A percentile compares a stretch with the other conserved stretches of the same genome.
phyloP scores from a whole-genome alignment of 2,329 filamentous ascomycete species.

The Penicillium paneum region DNA sequence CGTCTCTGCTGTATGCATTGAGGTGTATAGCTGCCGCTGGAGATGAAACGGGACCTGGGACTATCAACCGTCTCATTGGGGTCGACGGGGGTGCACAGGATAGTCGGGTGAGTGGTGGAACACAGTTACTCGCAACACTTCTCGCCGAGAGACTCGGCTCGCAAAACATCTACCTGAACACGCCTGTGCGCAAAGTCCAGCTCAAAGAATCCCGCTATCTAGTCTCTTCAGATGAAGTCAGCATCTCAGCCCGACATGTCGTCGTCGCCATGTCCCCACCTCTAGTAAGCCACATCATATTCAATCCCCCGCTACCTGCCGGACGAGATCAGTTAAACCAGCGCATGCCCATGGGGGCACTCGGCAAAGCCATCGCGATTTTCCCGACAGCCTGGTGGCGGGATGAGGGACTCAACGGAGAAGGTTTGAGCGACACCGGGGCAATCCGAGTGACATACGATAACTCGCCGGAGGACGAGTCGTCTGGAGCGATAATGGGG shows the following conservation, averaged over 20 bases:
- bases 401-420: conserved; percentile 18
- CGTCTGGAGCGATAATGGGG: conserved; percentile 26
- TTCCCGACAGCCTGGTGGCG: conserved; percentile 22
- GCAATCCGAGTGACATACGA: conserved; percentile 22
- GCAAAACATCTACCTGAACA: background rate
- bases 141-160: background rate
- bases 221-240: background rate
- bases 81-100: conserved; percentile 1
- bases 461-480: conserved; percentile 17
- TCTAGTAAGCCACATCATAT: background rate
- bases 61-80: conserved; percentile 2
- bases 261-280: conserved; percentile 4
- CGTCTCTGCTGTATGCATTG: background rate
- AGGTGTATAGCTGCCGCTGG: conserved; percentile 4
- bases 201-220: background rate
- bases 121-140: background rate
- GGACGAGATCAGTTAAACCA: conserved; percentile 13
- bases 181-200: background rate
- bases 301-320: background rate
- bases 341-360: conserved; percentile 14
- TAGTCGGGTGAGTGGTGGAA: background rate
- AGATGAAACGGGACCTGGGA: background rate
- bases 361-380: conserved; percentile 13
- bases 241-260: conserved; percentile 1
- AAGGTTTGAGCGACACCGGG: conserved; percentile 17